Evolutionary conservation across 495 filamentous ascomycete genomes (phyloP).

Genomic region (Sordaria brevicollis): DNA sequence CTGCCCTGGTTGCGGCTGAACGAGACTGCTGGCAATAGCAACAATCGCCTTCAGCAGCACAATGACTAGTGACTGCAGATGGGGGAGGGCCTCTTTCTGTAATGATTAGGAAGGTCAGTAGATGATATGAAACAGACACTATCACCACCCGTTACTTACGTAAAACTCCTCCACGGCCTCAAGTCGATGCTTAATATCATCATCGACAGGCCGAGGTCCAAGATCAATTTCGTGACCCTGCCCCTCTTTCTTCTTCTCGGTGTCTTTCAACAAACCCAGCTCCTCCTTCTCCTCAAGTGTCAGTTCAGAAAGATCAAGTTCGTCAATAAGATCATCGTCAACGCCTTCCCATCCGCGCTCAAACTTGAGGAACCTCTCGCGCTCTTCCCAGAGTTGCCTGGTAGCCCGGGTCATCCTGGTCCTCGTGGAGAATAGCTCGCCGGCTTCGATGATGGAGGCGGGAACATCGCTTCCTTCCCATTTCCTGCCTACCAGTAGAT

Average conservation of each 20-base stretch:
- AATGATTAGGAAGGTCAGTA: not conserved
- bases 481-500: conserved; percentile 61
- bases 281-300: conserved; percentile 36
- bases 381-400: conserved; percentile 88
- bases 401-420: conserved; percentile 86
- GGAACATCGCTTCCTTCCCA: conserved; percentile 91
- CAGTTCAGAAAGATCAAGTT: conserved; percentile 39
- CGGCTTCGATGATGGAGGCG: conserved; percentile 89
- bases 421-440: conserved; percentile 76
- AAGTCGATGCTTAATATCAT: conserved; percentile 52
- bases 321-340: conserved; percentile 39
- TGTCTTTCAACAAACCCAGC: conserved; percentile 22
- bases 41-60: conserved; percentile 82
- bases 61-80: conserved; percentile 89
- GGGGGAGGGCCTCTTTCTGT: conserved; percentile 65
- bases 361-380: conserved; percentile 80
- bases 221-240: conserved; percentile 30
- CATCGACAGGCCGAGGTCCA: conserved; percentile 40
- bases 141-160: conserved; percentile 40
- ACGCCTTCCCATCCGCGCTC: conserved; percentile 73
- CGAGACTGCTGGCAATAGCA: conserved; percentile 60
- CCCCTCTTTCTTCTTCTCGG: conserved; percentile 17
- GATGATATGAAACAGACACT: conserved; percentile 8
- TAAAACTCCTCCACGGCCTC: conserved; percentile 75
- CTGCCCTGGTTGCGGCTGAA: conserved; percentile 27